phyloP scores from a whole-genome alignment of 352 stramenopile species.

The Globisporangium recalcitrans region DNA sequence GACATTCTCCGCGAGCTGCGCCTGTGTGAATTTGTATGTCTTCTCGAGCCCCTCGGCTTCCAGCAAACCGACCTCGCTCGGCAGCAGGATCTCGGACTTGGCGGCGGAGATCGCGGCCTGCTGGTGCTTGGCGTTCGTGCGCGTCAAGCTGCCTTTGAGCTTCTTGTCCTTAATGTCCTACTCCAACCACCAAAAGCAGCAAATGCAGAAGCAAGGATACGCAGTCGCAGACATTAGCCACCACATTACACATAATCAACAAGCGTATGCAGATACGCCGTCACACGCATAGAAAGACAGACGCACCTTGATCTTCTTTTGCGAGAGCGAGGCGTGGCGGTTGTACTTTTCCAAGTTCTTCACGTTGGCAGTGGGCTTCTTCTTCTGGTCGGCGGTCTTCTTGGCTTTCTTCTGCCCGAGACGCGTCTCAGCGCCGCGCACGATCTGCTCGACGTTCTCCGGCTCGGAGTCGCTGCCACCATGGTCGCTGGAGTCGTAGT shows the following conservation, averaged over 20 bases:
- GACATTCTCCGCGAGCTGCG: conserved; percentile 78
- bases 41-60: conserved; percentile 96
- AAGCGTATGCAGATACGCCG: background rate
- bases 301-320: conserved; percentile 47
- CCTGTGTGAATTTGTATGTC: conserved; percentile 95
- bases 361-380: conserved; percentile 23
- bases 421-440: conserved; percentile 55
- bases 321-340: conserved; percentile 46
- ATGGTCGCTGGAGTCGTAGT: conserved; percentile 39
- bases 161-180: conserved; percentile 86
- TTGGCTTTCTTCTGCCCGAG: conserved; percentile 34
- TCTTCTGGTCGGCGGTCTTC: conserved; percentile 4
- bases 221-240: background rate
- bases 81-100: conserved; percentile 89
- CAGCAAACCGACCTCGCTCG: conserved; percentile 78
- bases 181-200: background rate
- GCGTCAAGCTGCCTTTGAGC: conserved; percentile 65
- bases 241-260: background rate
- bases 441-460: conserved; percentile 51
- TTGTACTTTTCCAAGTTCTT: conserved; percentile 79
- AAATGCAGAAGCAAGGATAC: background rate
- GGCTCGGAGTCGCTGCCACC: conserved; percentile 51
- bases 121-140: conserved; percentile 74
- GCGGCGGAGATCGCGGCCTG: conserved; percentile 82
- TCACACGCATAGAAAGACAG: background rate